Evolutionary conservation across 441 rosid genomes (phyloP).

Genomic region (Adansonia gregorii): DNA sequence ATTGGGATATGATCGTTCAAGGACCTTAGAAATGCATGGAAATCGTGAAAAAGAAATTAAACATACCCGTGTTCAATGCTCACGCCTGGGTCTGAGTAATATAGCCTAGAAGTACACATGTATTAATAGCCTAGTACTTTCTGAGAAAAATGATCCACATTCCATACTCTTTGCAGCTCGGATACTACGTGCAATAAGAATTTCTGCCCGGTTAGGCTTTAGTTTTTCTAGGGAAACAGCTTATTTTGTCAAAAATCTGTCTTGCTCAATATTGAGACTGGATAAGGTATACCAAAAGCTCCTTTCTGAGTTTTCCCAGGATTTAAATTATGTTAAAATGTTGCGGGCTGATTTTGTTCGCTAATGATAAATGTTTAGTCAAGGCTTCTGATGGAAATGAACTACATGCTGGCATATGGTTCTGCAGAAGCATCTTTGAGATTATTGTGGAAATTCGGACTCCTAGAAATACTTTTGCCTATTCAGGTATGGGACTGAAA

Average conservation of each 20-base stretch:
- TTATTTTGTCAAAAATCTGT: slow-evolving; percentile 59
- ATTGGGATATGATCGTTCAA: too few relatives aligned
- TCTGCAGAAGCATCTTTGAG: slow-evolving; percentile 91
- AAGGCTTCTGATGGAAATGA: slow-evolving; percentile 92
- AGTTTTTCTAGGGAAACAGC: slow-evolving; percentile 79
- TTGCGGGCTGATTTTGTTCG: slow-evolving; percentile 26
- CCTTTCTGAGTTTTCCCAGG: slow-evolving; percentile 16
- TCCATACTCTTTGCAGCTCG: slow-evolving; percentile 64
- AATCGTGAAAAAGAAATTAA: too few relatives aligned
- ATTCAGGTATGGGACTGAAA: slow-evolving; percentile 47
- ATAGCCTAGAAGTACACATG: not conserved
- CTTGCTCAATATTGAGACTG: slow-evolving; percentile 60
- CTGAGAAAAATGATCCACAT: slow-evolving; percentile 14
- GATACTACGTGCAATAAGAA: slow-evolving; percentile 84
- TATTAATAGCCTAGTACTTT: not conserved
- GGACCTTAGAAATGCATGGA: too few relatives aligned
- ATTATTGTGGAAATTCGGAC: slow-evolving; percentile 80
- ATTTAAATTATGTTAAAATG: slow-evolving; percentile 22
- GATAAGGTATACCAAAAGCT: slow-evolving; percentile 63
- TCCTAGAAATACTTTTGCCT: slow-evolving; percentile 79
- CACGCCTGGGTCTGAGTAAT: too few relatives aligned
- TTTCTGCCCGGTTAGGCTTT: slow-evolving; percentile 86
- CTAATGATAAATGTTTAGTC: slow-evolving; percentile 47
- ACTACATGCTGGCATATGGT: slow-evolving; percentile 94
- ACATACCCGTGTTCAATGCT: too few relatives aligned